A percentile compares a stretch with the other conserved stretches of the same genome.
phyloP scores from a whole-genome alignment of 768 basidiomycete genomes.

The Strobilomyces confusus region DNA sequence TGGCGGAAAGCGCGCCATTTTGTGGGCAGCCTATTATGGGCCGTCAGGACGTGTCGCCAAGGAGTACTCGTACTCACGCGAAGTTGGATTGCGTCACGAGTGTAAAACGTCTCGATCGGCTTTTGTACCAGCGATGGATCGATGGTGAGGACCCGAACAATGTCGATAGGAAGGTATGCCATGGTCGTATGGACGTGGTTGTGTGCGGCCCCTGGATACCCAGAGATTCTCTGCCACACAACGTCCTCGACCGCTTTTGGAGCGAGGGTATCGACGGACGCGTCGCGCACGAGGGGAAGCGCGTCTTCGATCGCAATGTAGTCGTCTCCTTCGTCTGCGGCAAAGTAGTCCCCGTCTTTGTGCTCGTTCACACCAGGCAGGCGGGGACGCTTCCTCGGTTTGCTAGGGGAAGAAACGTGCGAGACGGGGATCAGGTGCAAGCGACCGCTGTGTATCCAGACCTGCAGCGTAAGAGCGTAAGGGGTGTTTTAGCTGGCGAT shows the following conservation, averaged over 20 bases:
- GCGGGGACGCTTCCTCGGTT: constrained; percentile 46
- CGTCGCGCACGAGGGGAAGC: constrained; percentile 55
- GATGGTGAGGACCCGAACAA: constrained; percentile 65
- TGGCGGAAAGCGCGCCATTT: constrained; percentile 89
- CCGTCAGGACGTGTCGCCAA: constrained; percentile 2
- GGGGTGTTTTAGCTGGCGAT: constrained; percentile 27
- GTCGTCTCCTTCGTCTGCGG: constrained; percentile 41
- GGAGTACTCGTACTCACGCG: constrained; percentile 51
- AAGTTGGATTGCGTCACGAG: constrained; percentile 85
- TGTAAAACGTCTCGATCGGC: constrained; percentile 91
- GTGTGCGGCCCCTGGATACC: constrained; percentile 68
- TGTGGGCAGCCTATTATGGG: constrained; percentile 69
- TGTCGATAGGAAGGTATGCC: constrained; percentile 74
- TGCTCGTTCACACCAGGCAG: constrained; percentile 39
- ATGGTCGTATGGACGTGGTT: constrained; percentile 74
- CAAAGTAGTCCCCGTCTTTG: constrained; percentile 48
- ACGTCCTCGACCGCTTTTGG: constrained; percentile 55
- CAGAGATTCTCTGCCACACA: constrained; percentile 67
- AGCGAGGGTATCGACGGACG: constrained; percentile 52
- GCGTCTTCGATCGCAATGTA: constrained; percentile 63
- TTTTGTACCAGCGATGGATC: constrained; percentile 75
- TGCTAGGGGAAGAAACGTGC: constrained; percentile 64
- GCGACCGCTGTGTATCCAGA: constrained; percentile 83
- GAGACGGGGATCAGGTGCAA: constrained; percentile 85
- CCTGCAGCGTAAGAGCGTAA: constrained; percentile 46